Base-by-base conservation (phyloP, 768 basidiomycete species). In the Pulveroboletus sp. region DNA sequence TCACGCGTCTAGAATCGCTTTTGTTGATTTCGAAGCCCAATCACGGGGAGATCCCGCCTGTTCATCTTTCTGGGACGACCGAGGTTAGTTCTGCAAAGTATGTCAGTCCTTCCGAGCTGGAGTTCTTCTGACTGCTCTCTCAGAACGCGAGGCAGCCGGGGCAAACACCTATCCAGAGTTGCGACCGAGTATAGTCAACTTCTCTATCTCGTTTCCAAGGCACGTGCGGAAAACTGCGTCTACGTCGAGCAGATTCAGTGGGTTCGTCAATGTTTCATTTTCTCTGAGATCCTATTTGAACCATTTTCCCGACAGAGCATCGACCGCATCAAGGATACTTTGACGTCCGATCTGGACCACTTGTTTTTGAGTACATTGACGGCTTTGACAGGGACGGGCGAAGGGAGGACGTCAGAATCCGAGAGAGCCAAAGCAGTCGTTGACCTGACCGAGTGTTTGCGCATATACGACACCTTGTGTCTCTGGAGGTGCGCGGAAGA, bases 141-240 rank as follows among this genome's bases (percentile, higher is more conserved):
- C 53, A 87, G 85, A 61, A 68, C 74, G 32, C 80, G 75, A 54
- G 79, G 78, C 9, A 83, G 80, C 63, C 76, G 83, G 38, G 83
- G 86, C 27, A 89, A 92, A 63, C 89, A 92, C 63, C 75, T 95
- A 13, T 76, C 79, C 11, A 81, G 94, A 43, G 88, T 94, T 24
- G 91, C 93, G 13, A 76, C 83, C 9, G 96, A 97, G 68, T 98
- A 95, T 63, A 89, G 81, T 10, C 94, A 98, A 63, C 76, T 98
- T 17, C 75, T 93, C 22, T 99, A 99, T 65, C 89, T 96, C 56
- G 79, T 81, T 22, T 79, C 82, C 17, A 95, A 96, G 67, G 92
- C 94, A 11, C 75, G 79, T 6, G 70, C 71, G 10, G 88, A 93
- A 59, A 78, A 80, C 2, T 93, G 92, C 54, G 79, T 74, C 2